Evolutionary conservation across 2,329 filamentous ascomycete genomes (phyloP).

Genomic region (Tolypocladium amazonense): DNA sequence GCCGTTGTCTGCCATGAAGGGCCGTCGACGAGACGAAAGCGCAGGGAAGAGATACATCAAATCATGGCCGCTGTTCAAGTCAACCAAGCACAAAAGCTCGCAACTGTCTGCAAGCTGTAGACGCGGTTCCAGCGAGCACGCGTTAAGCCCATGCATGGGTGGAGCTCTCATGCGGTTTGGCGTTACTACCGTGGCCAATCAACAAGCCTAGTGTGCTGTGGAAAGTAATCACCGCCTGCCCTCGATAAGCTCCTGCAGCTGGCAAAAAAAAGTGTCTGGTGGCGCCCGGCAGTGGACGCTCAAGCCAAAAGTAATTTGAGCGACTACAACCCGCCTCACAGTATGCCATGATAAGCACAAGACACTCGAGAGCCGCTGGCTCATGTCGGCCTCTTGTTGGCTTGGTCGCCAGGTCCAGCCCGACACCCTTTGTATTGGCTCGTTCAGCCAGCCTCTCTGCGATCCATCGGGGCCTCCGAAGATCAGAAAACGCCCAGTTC

Average conservation of each 20-base stretch:
- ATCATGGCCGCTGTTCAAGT: neutral
- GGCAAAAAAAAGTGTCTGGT: neutral
- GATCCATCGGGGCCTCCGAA: conserved; percentile 55
- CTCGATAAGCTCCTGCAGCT: neutral
- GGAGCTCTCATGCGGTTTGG: neutral
- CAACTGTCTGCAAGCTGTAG: neutral
- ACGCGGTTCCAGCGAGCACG: neutral
- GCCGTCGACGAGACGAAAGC: neutral
- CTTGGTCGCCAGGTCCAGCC: neutral
- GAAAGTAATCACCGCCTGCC: neutral
- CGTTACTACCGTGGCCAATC: neutral
- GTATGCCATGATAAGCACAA: conserved; percentile 18
- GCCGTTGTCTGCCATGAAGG: neutral
- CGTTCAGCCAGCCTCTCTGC: conserved; percentile 44
- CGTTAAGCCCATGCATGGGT: neutral
- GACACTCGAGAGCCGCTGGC: conserved; percentile 11
- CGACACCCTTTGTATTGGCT: conserved; percentile 5
- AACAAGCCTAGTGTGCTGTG: neutral
- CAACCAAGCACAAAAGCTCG: neutral
- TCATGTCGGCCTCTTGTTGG: conserved; percentile 8
- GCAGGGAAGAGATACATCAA: neutral
- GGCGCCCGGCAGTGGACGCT: neutral
- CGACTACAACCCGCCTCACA: neutral
- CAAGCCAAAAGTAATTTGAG: neutral
- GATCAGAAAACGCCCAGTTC: conserved; percentile 26